Base-by-base conservation (phyloP, 139 green algal genomes). In the Medakamo hakoo region DNA sequence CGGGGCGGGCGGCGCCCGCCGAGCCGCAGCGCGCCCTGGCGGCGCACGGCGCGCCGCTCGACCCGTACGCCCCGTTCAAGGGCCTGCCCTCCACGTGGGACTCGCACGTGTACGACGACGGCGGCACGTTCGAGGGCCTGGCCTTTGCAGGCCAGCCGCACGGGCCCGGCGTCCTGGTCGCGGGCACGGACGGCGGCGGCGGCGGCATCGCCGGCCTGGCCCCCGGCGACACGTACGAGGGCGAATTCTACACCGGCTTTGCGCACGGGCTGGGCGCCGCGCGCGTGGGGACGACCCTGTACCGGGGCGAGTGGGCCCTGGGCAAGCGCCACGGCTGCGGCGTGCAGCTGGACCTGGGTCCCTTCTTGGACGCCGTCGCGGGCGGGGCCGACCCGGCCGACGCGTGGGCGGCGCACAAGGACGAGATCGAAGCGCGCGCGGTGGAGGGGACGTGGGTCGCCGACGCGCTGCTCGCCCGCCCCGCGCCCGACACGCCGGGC, bases 91-190 rank as follows among this genome's bases (percentile, higher is more conserved):
- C 93, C 1, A 88, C 90, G 68, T 96, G 88, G 88, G 73, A 83
- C 22, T 84, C 70, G 72, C 84, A 80, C 63, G 86, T 88, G 5
- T 96, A 90, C 56, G 86, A 91, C 24, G 88, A 96, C 63, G 86
- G 83, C 64, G 92, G 86, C 55, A 93, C 88, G 87, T 95, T 82
- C 67, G 88, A 96, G 80, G 88, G 88, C 23, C 69, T 93, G 18
- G 84, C 72, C 29, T 63, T 82, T 28, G 73, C 88, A 27, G 78
- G 80, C 29, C 71, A 89, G 2, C 86, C 88, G 0, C 86, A 94
- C 63, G 80, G 75, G 57, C 91, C 89, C 69, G 88, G 88, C 28
- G 78, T 87, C 9, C 80, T 96, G 69, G 70, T 81, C 1, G 84
- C 94, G 65, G 88, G 88, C 57, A 87, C 84, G 30, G 83, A 79